phyloP scores from a whole-genome alignment of 1,139 yeast species.

The Zhuliangozyma blackwelliae region DNA sequence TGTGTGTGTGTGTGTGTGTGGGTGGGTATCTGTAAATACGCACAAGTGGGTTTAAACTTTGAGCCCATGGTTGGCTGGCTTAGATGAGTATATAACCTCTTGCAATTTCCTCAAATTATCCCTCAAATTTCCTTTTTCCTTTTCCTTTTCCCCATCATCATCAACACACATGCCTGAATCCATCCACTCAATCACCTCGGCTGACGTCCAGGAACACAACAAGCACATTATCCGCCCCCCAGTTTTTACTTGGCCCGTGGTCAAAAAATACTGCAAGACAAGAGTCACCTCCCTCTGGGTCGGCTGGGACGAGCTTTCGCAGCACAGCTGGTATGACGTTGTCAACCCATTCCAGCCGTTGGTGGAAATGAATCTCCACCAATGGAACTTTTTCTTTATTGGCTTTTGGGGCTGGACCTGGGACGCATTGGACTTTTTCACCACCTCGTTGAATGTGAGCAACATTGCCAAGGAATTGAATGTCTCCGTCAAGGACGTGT shows the following conservation, averaged over 20 bases:
- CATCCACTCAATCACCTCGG: constrained; percentile 5
- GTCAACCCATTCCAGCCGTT: constrained; percentile 34
- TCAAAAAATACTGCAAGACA: constrained; percentile 23
- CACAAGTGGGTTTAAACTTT: no score
- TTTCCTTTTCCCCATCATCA: no score
- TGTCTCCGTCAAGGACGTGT: constrained; percentile 23
- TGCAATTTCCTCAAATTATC: no score
- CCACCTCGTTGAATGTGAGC: constrained; percentile 31
- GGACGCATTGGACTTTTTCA: constrained; percentile 42
- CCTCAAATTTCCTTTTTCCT: no score
- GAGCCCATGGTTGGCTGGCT: no score
- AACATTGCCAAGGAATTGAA: constrained; percentile 27
- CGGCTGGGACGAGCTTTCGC: constrained; percentile 24
- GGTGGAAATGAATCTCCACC: constrained; percentile 22
- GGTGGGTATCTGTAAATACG: no score
- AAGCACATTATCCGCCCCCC: constrained; percentile 32
- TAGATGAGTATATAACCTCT: no score
- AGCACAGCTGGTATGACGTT: constrained; percentile 25
- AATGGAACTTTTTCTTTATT: constrained; percentile 34
- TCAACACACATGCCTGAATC: constrained; percentile 4
- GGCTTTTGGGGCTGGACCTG: constrained; percentile 41
- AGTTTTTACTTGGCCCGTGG: constrained; percentile 20
- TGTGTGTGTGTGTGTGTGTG: no score
- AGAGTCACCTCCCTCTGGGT: constrained; percentile 31
- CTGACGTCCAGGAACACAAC: constrained; percentile 58